Evolutionary conservation across 805 yeast genomes (phyloP), one percentile per base, ranked within the genome.

Genomic region (Schwanniomyces sp.): DNA sequence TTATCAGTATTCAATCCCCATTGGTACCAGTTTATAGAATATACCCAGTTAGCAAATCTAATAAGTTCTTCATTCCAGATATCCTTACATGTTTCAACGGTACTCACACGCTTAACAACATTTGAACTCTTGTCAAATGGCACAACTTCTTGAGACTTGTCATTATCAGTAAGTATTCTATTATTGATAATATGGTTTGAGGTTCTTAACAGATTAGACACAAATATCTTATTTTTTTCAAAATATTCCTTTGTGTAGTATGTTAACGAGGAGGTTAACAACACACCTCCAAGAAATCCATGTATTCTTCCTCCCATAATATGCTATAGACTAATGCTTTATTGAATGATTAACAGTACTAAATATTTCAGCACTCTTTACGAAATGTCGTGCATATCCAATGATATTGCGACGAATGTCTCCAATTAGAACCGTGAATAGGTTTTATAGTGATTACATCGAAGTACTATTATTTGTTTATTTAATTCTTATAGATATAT

Each of bases 21-120:
- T 47, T 69, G 66, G 63, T 78, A 70, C 77, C 81, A 67, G 61
- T 76, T 74, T 51, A 80, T 70, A 41, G 76, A 58, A 57, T 85
- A 86, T 11, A 86, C 54, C 80, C 86, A 84, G 54, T 82, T 81
- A 18, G 84, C 88, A 49, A 79, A 76, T 39, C 70, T 72, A 48
- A 85, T 75, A 45, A 88, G 77, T 61, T 86, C 91, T 40, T 80
- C 82, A 59, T 88, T 85, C 96, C 96, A 88, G 37, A 87, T 74
- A 58, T 88, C 95, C 54, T 84, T 86, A 50, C 79, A 71, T 0
- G 91, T 84, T 63, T 88, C 91, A 8, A 58, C 58, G 28, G 81
- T 51, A 21, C 67, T 62, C 9, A 71, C 65, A 27, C 87, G 75
- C 18, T 51, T 48, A 25, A 57, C 54, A 30, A 49, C 38, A 32